These are phyloP conservation scores for Hypseocharis bilobata DNA, from an alignment of 441 rosid genomes.

Conservation along the genomic window DNA sequence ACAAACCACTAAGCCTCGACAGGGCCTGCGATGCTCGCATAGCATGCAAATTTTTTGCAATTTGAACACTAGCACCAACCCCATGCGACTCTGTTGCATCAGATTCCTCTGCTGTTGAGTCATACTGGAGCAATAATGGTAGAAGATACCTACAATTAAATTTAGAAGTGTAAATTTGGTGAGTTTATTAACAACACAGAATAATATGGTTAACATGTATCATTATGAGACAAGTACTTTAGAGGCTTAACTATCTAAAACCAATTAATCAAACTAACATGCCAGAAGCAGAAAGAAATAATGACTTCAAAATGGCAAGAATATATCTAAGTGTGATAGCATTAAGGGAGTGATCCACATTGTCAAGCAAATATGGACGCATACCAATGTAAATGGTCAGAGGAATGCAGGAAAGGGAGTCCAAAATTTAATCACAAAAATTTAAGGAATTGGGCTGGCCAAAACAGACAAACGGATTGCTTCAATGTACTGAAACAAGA, in stretches of 20 bases:
- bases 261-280: background rate
- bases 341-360: no score
- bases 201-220: background rate
- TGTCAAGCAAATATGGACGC: no score
- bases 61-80: constrained; percentile 94
- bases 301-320: constrained; percentile 1
- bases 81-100: constrained; percentile 69
- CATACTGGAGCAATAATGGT: constrained; percentile 92
- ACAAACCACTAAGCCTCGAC: constrained; percentile 83
- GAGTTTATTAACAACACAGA: background rate
- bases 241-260: background rate
- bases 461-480: background rate
- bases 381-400: no score
- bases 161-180: constrained; percentile 10
- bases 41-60: constrained; percentile 92
- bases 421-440: background rate
- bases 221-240: background rate
- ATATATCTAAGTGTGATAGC: no score
- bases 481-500: background rate
- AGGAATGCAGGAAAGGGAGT: background rate
- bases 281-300: background rate
- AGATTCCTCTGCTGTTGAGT: constrained; percentile 93
- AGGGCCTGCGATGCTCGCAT: constrained; percentile 80
- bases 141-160: constrained; percentile 67
- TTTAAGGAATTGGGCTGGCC: background rate